Percentiles rank a stretch among this genome's conserved stretches.
Conservation (phyloP, 352 stramenopile genomes). For the Globisporangium okanoganense region DNA sequence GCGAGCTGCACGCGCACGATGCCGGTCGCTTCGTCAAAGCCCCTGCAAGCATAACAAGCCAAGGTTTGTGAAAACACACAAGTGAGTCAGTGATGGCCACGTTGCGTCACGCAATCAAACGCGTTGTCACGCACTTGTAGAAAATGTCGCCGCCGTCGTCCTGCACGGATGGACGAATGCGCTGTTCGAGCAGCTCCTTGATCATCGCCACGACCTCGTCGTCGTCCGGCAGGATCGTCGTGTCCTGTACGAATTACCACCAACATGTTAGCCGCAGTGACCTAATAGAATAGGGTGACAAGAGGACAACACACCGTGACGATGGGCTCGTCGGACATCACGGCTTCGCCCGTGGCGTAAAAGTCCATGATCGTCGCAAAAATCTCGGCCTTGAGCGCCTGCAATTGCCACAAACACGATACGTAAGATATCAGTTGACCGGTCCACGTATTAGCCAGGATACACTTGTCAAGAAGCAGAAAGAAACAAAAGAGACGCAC, state of each 20-base stretch:
- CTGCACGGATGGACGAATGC: constrained; percentile 98
- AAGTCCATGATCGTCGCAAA: constrained; percentile 99
- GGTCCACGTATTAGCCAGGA: too few relatives aligned
- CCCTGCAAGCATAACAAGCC: constrained; percentile 9
- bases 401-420: not conserved
- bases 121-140: constrained; percentile 61
- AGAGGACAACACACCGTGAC: constrained; percentile 46
- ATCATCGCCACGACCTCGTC: constrained; percentile 99
- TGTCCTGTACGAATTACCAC: constrained; percentile 51
- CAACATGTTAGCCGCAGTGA: not conserved
- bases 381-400: constrained; percentile 88
- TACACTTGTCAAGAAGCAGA: too few relatives aligned
- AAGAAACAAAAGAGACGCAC: constrained; percentile 43
- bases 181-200: constrained; percentile 98
- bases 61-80: not conserved
- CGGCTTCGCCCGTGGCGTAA: constrained; percentile 86
- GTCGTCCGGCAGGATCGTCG: constrained; percentile 95
- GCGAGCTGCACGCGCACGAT: constrained; percentile 89
- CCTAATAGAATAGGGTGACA: not conserved
- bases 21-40: constrained; percentile 95
- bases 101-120: not conserved
- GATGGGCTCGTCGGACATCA: constrained; percentile 88
- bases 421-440: not conserved
- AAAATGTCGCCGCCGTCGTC: constrained; percentile 99
- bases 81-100: not conserved